Conservation (phyloP, 208 protist species). For the Tritrichomonas foetus region DNA sequence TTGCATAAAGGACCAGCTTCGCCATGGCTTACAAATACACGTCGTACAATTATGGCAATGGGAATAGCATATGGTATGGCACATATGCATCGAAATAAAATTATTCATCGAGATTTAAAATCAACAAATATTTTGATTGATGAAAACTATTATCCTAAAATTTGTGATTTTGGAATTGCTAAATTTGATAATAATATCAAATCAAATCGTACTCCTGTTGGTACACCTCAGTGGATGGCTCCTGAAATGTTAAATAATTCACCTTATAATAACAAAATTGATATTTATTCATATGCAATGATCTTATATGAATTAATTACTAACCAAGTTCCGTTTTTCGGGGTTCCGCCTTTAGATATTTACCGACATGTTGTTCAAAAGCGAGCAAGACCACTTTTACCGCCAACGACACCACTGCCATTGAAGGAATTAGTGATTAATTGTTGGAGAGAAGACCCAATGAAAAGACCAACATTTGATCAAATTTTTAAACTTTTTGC, state of each 20-base stretch:
- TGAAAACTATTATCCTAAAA: not conserved
- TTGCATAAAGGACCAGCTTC: not conserved
- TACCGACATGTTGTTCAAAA: not conserved
- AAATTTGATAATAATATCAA: not conserved
- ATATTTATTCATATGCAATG: not conserved
- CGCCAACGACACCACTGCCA: not conserved
- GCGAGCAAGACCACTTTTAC: not conserved
- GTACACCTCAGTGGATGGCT: conserved; percentile 42
- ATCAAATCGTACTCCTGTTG: not conserved
- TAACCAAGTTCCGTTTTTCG: not conserved
- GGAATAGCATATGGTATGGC: conserved; percentile 4
- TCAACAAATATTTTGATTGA: conserved; percentile 35
- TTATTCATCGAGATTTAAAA: conserved; percentile 33
- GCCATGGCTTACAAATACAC: not conserved
- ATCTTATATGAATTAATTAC: not conserved
- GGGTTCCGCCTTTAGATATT: not conserved
- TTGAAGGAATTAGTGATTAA: not conserved
- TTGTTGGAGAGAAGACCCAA: not conserved
- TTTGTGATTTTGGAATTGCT: not conserved
- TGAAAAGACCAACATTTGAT: not conserved
- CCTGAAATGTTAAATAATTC: conserved; percentile 15
- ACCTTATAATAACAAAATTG: not conserved
- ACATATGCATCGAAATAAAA: not conserved
- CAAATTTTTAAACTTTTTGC: not conserved
- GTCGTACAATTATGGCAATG: conserved; percentile 21